These are phyloP conservation scores for Cyphellophora attinorum DNA, from an alignment of 2,329 filamentous ascomycete genomes.

Conservation along the genomic window DNA sequence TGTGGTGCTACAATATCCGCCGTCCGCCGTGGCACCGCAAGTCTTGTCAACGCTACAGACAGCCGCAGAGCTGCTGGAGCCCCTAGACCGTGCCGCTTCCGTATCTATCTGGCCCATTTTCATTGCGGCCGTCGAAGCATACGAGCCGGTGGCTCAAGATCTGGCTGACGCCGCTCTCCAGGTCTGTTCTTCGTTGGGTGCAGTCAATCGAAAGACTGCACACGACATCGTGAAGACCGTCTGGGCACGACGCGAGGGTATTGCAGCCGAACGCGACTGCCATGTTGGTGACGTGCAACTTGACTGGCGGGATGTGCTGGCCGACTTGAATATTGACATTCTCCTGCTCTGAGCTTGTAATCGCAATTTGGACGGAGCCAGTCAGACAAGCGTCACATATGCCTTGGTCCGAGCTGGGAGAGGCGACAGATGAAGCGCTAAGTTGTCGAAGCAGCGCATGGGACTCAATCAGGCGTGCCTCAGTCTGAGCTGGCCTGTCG, in stretches of 20 bases:
- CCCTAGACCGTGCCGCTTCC: constrained; percentile 3
- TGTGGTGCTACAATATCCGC: too few relatives aligned
- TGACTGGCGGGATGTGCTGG: too few relatives aligned
- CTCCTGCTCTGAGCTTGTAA: too few relatives aligned
- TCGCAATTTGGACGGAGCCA: too few relatives aligned
- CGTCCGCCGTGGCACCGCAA: too few relatives aligned
- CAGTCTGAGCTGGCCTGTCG: too few relatives aligned
- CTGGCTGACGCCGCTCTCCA: constrained; percentile 6
- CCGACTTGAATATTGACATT: too few relatives aligned
- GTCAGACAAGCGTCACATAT: too few relatives aligned
- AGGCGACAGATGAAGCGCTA: too few relatives aligned
- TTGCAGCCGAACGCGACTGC: constrained; percentile 2
- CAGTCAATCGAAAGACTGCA: constrained; percentile 4
- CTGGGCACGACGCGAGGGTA: constrained; percentile 5
- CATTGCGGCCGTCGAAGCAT: constrained; percentile 9
- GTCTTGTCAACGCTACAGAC: constrained; percentile 2
- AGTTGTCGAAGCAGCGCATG: too few relatives aligned
- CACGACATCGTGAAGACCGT: constrained; percentile 6
- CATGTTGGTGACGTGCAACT: constrained; percentile 5
- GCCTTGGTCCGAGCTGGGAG: too few relatives aligned
- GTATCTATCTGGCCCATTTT: constrained; percentile 11
- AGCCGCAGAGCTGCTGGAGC: constrained; percentile 4
- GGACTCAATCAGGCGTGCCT: too few relatives aligned
- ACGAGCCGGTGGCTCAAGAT: constrained; percentile 5
- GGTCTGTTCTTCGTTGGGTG: constrained; percentile 6